Evolutionary conservation across 2,329 filamentous ascomycete genomes (phyloP).

Genomic region (Ceratocystis alfenasii): DNA sequence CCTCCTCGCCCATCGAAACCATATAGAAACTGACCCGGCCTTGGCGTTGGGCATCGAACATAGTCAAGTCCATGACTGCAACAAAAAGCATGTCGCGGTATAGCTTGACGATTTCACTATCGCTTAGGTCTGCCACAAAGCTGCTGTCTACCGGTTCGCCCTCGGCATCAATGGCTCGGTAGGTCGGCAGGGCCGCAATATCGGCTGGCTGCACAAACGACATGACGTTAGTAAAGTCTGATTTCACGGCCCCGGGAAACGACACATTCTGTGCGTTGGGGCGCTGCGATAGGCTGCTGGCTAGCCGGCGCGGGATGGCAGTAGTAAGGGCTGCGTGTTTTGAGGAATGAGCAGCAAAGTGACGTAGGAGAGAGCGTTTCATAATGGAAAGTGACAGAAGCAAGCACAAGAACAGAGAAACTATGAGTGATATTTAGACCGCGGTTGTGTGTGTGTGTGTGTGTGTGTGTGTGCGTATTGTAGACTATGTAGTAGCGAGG

Average conservation of each 20-base stretch:
- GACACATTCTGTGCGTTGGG: constrained; percentile 45
- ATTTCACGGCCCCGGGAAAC: constrained; percentile 95
- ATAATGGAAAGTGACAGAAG: background rate
- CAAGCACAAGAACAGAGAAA: too few species aligned
- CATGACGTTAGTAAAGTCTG: constrained; percentile 74
- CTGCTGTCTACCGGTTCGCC: constrained; percentile 67
- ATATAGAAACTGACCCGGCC: constrained; percentile 95
- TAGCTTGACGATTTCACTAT: constrained; percentile 47
- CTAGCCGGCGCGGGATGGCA: background rate
- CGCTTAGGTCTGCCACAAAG: constrained; percentile 55
- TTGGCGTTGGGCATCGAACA: constrained; percentile 96
- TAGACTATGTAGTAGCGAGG: too few species aligned
- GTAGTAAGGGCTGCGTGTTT: background rate
- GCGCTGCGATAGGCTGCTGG: constrained; percentile 43
- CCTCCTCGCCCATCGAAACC: constrained; percentile 90
- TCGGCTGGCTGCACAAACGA: constrained; percentile 63
- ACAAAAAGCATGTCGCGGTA: constrained; percentile 56
- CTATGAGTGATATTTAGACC: too few species aligned
- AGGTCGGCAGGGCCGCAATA: constrained; percentile 71
- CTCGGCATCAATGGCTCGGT: constrained; percentile 81
- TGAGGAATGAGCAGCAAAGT: background rate
- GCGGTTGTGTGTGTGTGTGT: too few species aligned
- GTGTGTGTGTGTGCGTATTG: too few species aligned
- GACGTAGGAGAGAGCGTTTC: constrained; percentile 6
- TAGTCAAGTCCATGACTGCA: constrained; percentile 87